Evolutionary conservation across 2,329 filamentous ascomycete genomes (phyloP).

Genomic region (Nothomitra cinnamomea): DNA sequence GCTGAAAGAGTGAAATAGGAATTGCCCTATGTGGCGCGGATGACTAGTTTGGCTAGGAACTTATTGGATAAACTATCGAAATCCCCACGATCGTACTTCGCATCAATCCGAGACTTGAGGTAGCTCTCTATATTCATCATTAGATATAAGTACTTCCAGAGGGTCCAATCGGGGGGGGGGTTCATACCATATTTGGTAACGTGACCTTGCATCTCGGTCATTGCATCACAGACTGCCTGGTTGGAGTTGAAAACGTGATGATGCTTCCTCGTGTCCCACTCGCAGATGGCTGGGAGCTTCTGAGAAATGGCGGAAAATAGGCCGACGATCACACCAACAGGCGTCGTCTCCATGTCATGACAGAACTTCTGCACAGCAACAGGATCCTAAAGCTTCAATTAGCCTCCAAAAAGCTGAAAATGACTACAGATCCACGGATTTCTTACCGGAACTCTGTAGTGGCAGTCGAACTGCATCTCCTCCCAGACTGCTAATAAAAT

Average conservation of each 20-base stretch:
- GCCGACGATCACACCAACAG: slow-evolving; percentile 89
- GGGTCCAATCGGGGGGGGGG: neutral
- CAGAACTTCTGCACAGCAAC: slow-evolving; percentile 86
- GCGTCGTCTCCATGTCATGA: slow-evolving; percentile 88
- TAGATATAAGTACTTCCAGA: neutral
- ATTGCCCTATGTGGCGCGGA: neutral
- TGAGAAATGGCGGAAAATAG: slow-evolving; percentile 96
- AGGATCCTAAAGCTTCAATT: slow-evolving; percentile 35
- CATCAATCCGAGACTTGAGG: slow-evolving; percentile 59
- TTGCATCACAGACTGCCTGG: slow-evolving; percentile 76
- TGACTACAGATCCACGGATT: neutral
- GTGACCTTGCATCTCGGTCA: slow-evolving; percentile 89
- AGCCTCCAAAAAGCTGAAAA: neutral
- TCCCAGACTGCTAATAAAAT: slow-evolving; percentile 93
- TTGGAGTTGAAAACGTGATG: slow-evolving; percentile 85
- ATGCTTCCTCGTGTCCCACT: slow-evolving; percentile 88
- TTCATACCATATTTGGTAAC: slow-evolving; percentile 82
- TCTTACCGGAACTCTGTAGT: slow-evolving; percentile 63
- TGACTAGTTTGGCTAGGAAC: slow-evolving; percentile 83
- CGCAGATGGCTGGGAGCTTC: slow-evolving; percentile 79
- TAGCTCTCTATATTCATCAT: slow-evolving; percentile 52
- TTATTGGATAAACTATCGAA: slow-evolving; percentile 96
- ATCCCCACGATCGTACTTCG: slow-evolving; percentile 77
- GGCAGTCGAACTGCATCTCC: slow-evolving; percentile 96
- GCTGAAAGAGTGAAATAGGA: too few relatives aligned